Base-by-base conservation (phyloP, 2,329 filamentous ascomycete genomes). In the Fusarium graminum region DNA sequence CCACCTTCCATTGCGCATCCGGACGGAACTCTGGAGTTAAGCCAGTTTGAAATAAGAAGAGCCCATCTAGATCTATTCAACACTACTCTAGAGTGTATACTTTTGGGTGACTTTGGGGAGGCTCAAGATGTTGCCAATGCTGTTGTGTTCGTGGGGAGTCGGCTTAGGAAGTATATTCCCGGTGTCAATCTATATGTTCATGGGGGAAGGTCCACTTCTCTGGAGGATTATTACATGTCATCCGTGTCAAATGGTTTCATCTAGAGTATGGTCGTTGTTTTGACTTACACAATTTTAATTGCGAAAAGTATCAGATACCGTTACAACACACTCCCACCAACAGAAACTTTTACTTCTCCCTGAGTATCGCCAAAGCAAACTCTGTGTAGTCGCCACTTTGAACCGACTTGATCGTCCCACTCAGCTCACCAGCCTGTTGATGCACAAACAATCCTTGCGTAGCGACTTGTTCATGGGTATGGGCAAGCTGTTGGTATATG, bases 361-460 rank as follows among this genome's bases (percentile, higher is more conserved):
- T 72, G 30, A 75, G 59, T 16, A 78, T 47, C 8, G 74, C 71
- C 25, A 77, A 30, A 39, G 74, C 71, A 22, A 74, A 44, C 11
- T 75, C 56, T 50, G 75, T 69, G 14, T 73, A 77, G 30, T 75
- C 73, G 2, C 75, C 75, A 16, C 68, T 71, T 13, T 76, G 39
- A 5, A 54, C 29, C 4, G 62, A 65, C 62, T 72, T 76, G 14
- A 78, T 68, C n/a, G 74, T 59, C 10, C 44, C 67, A 3, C 52
- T 50, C 9, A 78, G 89, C 7, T 72, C 3, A 75, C 67, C 4
- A 77, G 44, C 7, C 75, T 71, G 42, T 78, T 74, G 57, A 76
- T 77, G 22, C 78, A 75, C 2, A 75, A 62, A 1, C 63, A 55
- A 17, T 76, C 71, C 51, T 78, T 77, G n/a, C 71, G 68, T 7